These are phyloP conservation scores for Xylariales sp. DNA, from an alignment of 2,329 filamentous ascomycete species.

Conservation along the genomic window DNA sequence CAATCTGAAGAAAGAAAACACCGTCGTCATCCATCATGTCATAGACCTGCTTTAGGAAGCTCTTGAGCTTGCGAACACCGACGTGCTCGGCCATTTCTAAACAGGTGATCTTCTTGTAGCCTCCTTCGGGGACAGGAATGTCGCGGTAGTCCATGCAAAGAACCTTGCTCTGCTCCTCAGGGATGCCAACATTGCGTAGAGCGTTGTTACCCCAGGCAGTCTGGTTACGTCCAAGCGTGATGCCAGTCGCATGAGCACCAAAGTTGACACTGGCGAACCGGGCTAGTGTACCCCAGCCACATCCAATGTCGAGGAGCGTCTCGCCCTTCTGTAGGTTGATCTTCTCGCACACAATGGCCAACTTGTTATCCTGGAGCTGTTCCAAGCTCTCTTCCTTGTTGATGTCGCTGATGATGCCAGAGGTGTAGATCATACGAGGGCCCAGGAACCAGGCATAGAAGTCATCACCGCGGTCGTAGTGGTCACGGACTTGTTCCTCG, in stretches of 20 bases:
- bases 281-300: conserved; percentile 94
- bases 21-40: conserved; percentile 97
- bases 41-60: conserved; percentile 81
- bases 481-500: conserved; percentile 94
- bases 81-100: conserved; percentile 99
- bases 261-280: conserved; percentile 92
- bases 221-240: conserved; percentile 94
- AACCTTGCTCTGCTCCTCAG: conserved; percentile 85
- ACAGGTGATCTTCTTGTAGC: conserved; percentile 93
- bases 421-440: conserved; percentile 98
- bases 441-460: conserved; percentile 99
- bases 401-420: conserved; percentile 85
- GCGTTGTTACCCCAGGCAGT: conserved; percentile 94
- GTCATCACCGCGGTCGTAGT: conserved; percentile 97
- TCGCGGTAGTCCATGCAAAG: conserved; percentile 98
- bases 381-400: conserved; percentile 86
- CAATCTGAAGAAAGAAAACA: conserved; percentile 92
- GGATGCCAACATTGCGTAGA: conserved; percentile 74
- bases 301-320: conserved; percentile 87
- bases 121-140: conserved; percentile 70
- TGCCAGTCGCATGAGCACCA: conserved; percentile 77
- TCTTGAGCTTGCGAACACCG: conserved; percentile 79
- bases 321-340: conserved; percentile 79
- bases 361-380: conserved; percentile 96
- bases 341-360: conserved; percentile 93